phyloP scores from a whole-genome alignment of 2,329 filamentous ascomycete genomes.

The Colletotrichum tropicicola region DNA sequence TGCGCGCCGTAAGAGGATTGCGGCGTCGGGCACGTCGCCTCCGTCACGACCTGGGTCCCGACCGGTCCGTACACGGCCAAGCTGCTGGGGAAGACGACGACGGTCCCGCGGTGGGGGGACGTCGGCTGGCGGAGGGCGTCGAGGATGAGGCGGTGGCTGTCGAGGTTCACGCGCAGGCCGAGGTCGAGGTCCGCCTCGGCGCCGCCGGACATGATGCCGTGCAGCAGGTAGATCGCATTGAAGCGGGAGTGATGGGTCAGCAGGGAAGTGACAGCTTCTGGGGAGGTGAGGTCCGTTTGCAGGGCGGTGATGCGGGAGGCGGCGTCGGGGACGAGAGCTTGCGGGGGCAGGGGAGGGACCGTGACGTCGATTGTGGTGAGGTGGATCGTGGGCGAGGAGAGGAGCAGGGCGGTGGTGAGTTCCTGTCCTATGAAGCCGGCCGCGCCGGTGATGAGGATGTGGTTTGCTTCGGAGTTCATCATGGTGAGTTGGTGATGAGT shows the following conservation, averaged over 20 bases:
- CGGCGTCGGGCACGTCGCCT: constrained; percentile 58
- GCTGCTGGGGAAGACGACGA: constrained; percentile 66
- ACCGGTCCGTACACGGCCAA: constrained; percentile 66
- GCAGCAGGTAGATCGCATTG: constrained; percentile 64
- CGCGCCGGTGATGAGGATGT: constrained; percentile 70
- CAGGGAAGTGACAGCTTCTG: constrained; percentile 38
- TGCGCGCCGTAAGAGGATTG: constrained; percentile 68
- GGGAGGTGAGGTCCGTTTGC: constrained; percentile 44
- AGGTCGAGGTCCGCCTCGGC: constrained; percentile 66
- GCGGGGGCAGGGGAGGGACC: constrained; percentile 56
- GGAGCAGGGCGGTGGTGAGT: constrained; percentile 63
- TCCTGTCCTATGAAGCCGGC: constrained; percentile 73
- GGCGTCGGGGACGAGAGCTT: constrained; percentile 39
- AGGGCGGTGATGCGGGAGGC: constrained; percentile 34
- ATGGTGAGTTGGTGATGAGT: neutral
- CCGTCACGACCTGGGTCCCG: constrained; percentile 44
- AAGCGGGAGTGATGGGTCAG: constrained; percentile 39
- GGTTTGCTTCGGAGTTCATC: constrained; percentile 12
- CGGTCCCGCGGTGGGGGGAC: constrained; percentile 52
- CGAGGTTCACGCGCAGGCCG: constrained; percentile 65
- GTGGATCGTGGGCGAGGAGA: constrained; percentile 44
- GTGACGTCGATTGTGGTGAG: constrained; percentile 67
- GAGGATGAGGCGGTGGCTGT: constrained; percentile 62
- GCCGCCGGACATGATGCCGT: constrained; percentile 71
- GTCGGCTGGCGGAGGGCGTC: constrained; percentile 53